Percentiles rank a stretch among this genome's conserved stretches.
Conservation (phyloP, 2,329 filamentous ascomycete genomes). For the Alternaria ventricosa region DNA sequence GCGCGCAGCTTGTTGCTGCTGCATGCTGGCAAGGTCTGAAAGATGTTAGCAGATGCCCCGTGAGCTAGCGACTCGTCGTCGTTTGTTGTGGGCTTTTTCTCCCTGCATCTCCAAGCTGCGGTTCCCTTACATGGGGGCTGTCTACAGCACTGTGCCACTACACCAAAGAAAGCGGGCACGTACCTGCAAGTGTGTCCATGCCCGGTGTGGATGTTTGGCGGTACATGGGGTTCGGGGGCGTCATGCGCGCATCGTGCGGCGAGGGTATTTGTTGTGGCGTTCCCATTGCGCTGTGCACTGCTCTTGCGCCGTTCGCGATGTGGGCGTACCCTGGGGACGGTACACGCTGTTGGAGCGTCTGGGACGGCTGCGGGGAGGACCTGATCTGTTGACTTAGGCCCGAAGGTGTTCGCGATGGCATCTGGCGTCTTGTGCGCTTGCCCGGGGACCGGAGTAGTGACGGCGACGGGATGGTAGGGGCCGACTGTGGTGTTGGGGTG, state of each 20-base stretch:
- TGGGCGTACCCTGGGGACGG: slow-evolving; percentile 38
- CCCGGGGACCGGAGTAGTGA: slow-evolving; percentile 38
- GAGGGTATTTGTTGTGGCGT: slow-evolving; percentile 40
- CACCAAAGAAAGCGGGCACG: slow-evolving; percentile 23
- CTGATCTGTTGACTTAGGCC: slow-evolving; percentile 53
- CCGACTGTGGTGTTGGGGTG: slow-evolving; percentile 43
- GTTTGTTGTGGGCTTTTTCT: not conserved
- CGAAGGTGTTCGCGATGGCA: slow-evolving; percentile 51
- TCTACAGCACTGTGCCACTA: not conserved
- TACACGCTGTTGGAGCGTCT: slow-evolving; percentile 44
- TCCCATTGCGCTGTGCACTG: slow-evolving; percentile 40
- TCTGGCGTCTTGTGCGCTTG: slow-evolving; percentile 42
- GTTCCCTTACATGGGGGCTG: not conserved
- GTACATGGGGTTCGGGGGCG: slow-evolving; percentile 44
- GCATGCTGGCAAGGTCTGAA: slow-evolving; percentile 56
- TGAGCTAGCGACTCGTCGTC: not conserved
- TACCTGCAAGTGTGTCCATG: slow-evolving; percentile 58
- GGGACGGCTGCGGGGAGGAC: slow-evolving; percentile 43
- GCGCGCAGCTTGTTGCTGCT: slow-evolving; percentile 53
- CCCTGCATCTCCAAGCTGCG: not conserved
- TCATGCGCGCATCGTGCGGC: slow-evolving; percentile 42
- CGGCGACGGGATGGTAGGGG: slow-evolving; percentile 34
- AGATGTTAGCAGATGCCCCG: slow-evolving; percentile 6
- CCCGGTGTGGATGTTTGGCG: slow-evolving; percentile 54
- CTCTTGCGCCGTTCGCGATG: slow-evolving; percentile 39